Percentiles rank a stretch among this genome's conserved stretches.
Conservation (phyloP, 2,329 filamentous ascomycete genomes). For the Alternaria triticimaculans region DNA sequence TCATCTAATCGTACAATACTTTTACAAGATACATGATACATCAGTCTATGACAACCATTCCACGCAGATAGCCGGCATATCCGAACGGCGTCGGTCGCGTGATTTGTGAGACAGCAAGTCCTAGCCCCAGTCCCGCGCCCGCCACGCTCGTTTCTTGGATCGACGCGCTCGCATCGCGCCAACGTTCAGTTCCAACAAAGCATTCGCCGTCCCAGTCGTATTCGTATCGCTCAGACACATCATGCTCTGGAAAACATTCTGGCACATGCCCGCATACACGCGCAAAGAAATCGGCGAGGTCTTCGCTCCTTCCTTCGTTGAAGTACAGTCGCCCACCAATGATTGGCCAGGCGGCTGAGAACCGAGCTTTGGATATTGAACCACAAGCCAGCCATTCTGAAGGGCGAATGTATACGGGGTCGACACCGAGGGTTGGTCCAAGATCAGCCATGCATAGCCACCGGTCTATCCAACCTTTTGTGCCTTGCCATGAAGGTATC, state of each 20-base stretch:
- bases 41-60: constrained; percentile 8
- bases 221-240: neutral
- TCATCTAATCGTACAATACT: neutral
- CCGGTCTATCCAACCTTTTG: neutral
- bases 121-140: neutral
- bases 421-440: neutral
- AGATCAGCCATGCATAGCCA: neutral
- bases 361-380: neutral
- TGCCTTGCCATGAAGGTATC: neutral
- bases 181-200: neutral
- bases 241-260: neutral
- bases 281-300: neutral
- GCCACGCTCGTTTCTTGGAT: neutral
- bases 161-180: neutral
- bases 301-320: neutral
- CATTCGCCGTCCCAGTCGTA: constrained; percentile 1
- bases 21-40: neutral
- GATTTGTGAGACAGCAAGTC: neutral
- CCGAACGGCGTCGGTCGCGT: neutral
- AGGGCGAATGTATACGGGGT: neutral
- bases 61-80: constrained; percentile 4
- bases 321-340: neutral
- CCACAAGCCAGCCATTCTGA: constrained; percentile 9
- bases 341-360: constrained; percentile 1
- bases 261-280: neutral